Evolutionary conservation across 2,329 filamentous ascomycete species (phyloP).

Genomic region (Colletotrichum sp.): DNA sequence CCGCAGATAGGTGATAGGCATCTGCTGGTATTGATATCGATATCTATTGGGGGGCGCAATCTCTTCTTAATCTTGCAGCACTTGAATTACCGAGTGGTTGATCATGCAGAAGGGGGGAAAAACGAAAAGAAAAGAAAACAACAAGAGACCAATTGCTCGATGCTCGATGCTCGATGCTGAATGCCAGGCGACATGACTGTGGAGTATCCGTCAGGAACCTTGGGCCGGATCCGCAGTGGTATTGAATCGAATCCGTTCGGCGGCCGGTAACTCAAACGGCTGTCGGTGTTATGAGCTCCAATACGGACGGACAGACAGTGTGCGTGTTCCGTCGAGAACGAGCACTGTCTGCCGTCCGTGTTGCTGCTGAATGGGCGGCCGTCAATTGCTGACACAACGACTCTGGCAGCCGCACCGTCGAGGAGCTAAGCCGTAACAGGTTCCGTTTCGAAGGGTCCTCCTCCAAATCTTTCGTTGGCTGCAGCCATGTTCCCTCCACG

Average conservation of each 20-base stretch:
- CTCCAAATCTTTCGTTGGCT: not conserved
- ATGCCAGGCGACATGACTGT: not conserved
- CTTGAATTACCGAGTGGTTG: not conserved
- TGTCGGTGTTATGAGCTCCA: not conserved
- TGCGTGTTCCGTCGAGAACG: not conserved
- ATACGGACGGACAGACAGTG: not conserved
- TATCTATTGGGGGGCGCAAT: not conserved
- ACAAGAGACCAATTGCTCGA: not conserved
- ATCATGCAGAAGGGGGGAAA: not conserved
- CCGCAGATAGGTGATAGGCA: not conserved
- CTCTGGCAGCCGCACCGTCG: not conserved
- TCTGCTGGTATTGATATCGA: not conserved
- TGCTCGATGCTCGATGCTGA: not conserved
- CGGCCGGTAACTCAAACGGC: not conserved
- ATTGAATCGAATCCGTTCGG: not conserved
- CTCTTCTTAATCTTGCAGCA: not conserved
- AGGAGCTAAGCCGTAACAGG: not conserved
- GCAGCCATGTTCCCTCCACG: not conserved
- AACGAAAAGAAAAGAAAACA: not conserved
- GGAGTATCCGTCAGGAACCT: not conserved
- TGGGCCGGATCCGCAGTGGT: constrained; percentile 4
- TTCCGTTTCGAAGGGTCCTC: not conserved
- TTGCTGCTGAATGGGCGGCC: not conserved
- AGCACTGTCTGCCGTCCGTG: not conserved
- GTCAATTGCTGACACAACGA: not conserved